Evolutionary conservation across 163 green algal genomes (phyloP).

Genomic region (Coccomyxa subellipsoidea): DNA sequence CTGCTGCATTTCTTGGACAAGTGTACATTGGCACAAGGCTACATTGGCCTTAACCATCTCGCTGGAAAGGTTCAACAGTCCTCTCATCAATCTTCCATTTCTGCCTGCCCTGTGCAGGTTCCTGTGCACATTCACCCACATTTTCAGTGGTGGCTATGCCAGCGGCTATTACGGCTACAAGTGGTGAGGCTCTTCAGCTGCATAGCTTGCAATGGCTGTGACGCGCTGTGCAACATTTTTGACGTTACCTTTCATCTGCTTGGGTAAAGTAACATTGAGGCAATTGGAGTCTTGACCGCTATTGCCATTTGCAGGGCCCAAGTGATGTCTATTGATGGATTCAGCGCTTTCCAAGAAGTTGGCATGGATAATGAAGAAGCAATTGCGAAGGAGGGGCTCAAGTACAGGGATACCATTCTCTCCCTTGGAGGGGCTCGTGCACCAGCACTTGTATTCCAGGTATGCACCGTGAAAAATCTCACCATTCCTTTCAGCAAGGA

Average conservation of each 20-base stretch:
- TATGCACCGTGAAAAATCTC: neutral
- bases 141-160: conserved; percentile 84
- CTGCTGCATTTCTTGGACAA: too few species aligned
- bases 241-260: neutral
- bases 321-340: conserved; percentile 91
- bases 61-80: too few species aligned
- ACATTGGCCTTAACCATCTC: too few species aligned
- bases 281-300: neutral
- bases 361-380: conserved; percentile 65
- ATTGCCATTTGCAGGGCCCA: neutral
- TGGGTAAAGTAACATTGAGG: neutral
- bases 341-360: conserved; percentile 93
- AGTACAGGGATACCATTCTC: conserved; percentile 89
- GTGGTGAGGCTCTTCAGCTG: conserved; percentile 46
- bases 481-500: neutral
- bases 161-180: conserved; percentile 82
- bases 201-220: neutral
- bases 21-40: too few species aligned
- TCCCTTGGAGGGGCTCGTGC: conserved; percentile 80
- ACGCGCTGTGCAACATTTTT: neutral
- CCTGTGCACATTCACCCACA: conserved; percentile 92
- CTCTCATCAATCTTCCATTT: too few species aligned
- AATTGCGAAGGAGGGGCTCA: conserved; percentile 62
- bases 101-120: too few species aligned
- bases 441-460: conserved; percentile 64